Conservation (phyloP, 805 yeast genomes). For the Monosporozyma solicola region DNA sequence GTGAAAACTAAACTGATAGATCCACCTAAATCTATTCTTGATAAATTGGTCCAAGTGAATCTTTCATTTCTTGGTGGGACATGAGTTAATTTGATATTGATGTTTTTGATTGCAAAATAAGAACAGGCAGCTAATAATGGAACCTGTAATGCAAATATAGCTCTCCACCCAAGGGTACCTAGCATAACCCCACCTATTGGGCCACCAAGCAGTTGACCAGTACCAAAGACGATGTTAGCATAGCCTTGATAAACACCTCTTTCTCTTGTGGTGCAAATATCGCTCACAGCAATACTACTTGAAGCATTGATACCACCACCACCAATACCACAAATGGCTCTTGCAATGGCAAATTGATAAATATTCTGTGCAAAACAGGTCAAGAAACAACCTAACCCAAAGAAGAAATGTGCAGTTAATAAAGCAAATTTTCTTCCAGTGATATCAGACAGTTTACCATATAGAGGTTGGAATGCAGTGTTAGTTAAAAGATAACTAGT, state of each 20-base stretch:
- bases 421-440: constrained; percentile 42
- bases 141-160: constrained; percentile 42
- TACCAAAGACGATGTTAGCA: constrained; percentile 65
- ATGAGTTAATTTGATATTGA: constrained; percentile 40
- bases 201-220: constrained; percentile 70
- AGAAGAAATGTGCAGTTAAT: constrained; percentile 34
- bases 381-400: constrained; percentile 39
- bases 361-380: constrained; percentile 31
- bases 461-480: constrained; percentile 59
- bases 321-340: constrained; percentile 77
- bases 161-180: constrained; percentile 57
- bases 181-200: constrained; percentile 53
- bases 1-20: constrained; percentile 50
- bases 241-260: constrained; percentile 79
- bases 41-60: constrained; percentile 38
- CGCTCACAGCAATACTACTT: constrained; percentile 68
- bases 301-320: constrained; percentile 83
- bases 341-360: constrained; percentile 39
- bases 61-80: constrained; percentile 40
- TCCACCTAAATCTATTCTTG: constrained; percentile 61
- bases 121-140: constrained; percentile 36
- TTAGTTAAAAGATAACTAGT: constrained; percentile 55
- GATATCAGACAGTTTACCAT: constrained; percentile 51
- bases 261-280: constrained; percentile 63
- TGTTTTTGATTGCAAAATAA: constrained; percentile 30